These are phyloP conservation scores for Begonia peltatifolia DNA, from an alignment of 306 rosid species.

Conservation along the genomic window DNA sequence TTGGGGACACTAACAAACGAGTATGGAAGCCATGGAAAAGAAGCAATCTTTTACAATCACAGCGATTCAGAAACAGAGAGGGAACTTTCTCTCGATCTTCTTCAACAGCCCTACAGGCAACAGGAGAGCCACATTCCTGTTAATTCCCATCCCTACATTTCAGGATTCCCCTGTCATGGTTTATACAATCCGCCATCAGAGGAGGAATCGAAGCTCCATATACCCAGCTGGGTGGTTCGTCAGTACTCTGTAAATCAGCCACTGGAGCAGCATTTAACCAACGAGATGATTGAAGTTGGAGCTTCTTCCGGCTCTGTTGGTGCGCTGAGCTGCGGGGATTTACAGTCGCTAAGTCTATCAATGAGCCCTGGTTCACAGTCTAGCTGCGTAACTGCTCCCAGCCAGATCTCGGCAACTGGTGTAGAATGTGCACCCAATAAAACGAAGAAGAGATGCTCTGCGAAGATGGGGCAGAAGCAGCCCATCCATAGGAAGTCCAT, in stretches of 20 bases:
- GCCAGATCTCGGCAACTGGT: constrained; percentile 6
- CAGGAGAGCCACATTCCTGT: constrained; percentile 13
- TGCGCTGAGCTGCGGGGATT: constrained; percentile 32
- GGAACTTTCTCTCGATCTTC: constrained; percentile 27
- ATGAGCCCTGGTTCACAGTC: constrained; percentile 38
- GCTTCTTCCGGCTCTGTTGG: constrained; percentile 13
- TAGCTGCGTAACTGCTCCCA: not conserved
- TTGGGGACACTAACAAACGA: not conserved
- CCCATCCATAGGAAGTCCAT: constrained; percentile 13
- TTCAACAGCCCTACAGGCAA: constrained; percentile 23
- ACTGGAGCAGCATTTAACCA: constrained; percentile 3
- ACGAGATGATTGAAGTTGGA: not conserved
- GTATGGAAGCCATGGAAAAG: constrained; percentile 42
- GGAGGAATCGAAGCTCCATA: constrained; percentile 8
- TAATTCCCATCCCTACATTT: constrained; percentile 31
- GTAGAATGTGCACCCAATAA: not conserved
- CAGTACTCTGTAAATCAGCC: not conserved
- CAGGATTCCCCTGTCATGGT: constrained; percentile 34
- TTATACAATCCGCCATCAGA: constrained; percentile 31
- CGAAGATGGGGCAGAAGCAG: constrained; percentile 8
- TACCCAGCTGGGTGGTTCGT: not conserved
- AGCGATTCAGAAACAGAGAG: constrained; percentile 32
- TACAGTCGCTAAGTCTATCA: constrained; percentile 47
- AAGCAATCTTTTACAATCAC: constrained; percentile 29
- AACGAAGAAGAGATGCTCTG: constrained; percentile 10